Conservation (phyloP, 2,329 filamentous ascomycete species). For the Fusarium domesticum region DNA sequence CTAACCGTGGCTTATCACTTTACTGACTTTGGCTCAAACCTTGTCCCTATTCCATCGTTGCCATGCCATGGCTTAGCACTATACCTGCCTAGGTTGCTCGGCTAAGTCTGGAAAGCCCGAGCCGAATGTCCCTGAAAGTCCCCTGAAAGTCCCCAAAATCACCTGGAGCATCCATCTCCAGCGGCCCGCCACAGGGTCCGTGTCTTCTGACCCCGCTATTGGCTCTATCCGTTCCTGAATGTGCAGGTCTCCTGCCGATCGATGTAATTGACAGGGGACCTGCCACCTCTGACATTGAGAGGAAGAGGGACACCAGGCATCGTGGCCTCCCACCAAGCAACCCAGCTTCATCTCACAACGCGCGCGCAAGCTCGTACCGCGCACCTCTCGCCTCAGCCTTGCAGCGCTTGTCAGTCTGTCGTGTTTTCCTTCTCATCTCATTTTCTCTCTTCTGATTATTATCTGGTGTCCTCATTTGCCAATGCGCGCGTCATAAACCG, state of each 20-base stretch:
- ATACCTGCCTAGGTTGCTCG: too few relatives aligned
- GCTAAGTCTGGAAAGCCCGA: too few relatives aligned
- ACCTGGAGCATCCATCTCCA: too few relatives aligned
- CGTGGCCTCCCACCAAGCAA: background rate
- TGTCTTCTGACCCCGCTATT: constrained; percentile 3
- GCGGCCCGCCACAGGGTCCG: background rate
- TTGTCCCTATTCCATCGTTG: background rate
- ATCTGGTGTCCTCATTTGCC: background rate
- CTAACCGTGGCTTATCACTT: background rate
- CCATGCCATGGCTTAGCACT: too few relatives aligned
- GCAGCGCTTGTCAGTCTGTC: too few relatives aligned
- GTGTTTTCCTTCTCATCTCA: background rate
- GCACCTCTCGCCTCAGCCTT: too few relatives aligned
- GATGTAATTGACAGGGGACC: constrained; percentile 19
- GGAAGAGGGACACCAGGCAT: too few relatives aligned
- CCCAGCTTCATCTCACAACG: background rate
- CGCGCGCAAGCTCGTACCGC: background rate
- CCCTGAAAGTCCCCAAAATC: background rate
- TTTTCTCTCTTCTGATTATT: background rate
- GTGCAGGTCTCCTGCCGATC: constrained; percentile 16
- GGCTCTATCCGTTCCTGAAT: constrained; percentile 3
- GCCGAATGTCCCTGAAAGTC: background rate
- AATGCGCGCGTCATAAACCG: constrained; percentile 7
- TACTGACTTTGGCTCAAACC: background rate
- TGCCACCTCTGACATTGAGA: too few relatives aligned